These are phyloP conservation scores for Pseudopediastrum boryanum DNA, from an alignment of 139 green algal genomes.

Conservation along the genomic window DNA sequence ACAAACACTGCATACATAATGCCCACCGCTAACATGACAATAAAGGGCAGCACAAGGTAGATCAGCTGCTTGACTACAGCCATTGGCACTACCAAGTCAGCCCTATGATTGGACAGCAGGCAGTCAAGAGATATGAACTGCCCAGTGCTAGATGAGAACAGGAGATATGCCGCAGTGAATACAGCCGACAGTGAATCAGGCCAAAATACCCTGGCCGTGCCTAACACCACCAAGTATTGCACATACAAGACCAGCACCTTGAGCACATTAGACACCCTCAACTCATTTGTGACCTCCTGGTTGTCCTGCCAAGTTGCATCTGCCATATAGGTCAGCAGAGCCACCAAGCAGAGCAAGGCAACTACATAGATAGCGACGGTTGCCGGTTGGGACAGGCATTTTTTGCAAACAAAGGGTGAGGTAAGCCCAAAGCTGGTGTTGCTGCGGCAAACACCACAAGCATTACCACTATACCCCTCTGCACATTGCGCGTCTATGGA, in stretches of 20 bases:
- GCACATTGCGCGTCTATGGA: too few relatives aligned
- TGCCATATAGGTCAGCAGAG: conserved; percentile 8
- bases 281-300: background rate
- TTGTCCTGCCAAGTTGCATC: conserved; percentile 11
- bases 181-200: background rate
- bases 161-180: background rate
- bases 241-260: conserved; percentile 16
- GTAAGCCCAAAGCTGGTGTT: background rate
- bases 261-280: conserved; percentile 13
- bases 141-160: background rate
- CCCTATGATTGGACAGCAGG: background rate
- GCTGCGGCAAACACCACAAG: background rate
- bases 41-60: background rate
- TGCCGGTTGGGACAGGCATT: background rate
- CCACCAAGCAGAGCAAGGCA: too few relatives aligned
- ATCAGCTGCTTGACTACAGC: background rate
- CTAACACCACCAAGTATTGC: background rate
- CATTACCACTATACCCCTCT: background rate
- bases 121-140: conserved; percentile 17
- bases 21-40: background rate
- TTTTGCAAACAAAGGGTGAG: conserved; percentile 5
- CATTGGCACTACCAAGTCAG: background rate
- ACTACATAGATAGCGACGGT: background rate
- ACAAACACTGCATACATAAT: background rate
- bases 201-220: background rate